Base-by-base conservation (phyloP, 2,329 filamentous ascomycete genomes). In the Xylariales sp. region DNA sequence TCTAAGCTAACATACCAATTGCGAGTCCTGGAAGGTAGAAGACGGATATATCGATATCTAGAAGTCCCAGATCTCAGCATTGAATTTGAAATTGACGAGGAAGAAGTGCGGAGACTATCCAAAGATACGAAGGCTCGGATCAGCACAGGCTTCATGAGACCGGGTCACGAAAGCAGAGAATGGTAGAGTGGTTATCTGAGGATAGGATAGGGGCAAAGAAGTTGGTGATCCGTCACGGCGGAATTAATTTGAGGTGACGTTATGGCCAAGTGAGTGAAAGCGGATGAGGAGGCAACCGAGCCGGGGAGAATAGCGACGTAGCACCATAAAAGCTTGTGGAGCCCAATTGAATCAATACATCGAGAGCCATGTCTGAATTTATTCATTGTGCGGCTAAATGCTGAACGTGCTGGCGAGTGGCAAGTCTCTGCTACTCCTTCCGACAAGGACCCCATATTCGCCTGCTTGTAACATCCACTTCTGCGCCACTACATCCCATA, bases 401-500 rank as follows among this genome's bases (percentile, higher is more conserved):
- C n/a, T n/a, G 7, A 49, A 11, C n/a, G 32, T 49, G 12, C 31
- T 43, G 12, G 22, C 45, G 5, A 44, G 31, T 14, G 40, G 43
- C 19, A 52, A 31, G 20, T 51, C 48, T 24, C 50, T 25, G 49
- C 59, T 62, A 46, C 57, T 61, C 37, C 55, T 57, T 19, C 60
- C 60, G 5, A 60, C 47, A 29, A 46, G 54, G 42, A 63, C 39
- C 2, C 41, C 52, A 46, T 62, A 60, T 34, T 55, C 56, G 15
- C 59, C 58, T 14, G 46, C 46, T 12, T 60, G 55, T 19, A 70
- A 50, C 21, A 55, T 50, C 69, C 70, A 74, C 40, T 64, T 49
- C 54, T 71, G 65, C 7, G 59, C 50, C n/a, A 52, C 51, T 2
- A 65, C 52, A 38, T 73, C 66, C 71, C 70, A 74, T 52, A 67